Base-by-base conservation (phyloP, 805 yeast genomes). In the Schizosaccharomyces lindneri region DNA sequence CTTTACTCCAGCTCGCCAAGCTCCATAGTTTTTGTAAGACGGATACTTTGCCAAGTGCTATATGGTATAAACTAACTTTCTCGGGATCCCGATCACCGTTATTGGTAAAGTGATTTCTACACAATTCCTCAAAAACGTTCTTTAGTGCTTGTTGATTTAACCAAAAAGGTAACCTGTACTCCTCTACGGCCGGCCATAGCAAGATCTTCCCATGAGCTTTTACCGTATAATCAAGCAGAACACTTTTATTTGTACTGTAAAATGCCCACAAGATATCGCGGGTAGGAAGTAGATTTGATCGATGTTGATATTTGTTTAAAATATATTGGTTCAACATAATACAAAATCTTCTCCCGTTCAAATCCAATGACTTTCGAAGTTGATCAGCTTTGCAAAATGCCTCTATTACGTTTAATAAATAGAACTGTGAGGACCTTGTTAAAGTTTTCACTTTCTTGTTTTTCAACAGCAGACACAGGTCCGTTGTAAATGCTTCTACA, bases 231-330 rank as follows among this genome's bases (percentile, higher is more conserved):
- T 76, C 75, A 13, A 84, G 70, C 21, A 90, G 68, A 39, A 86
- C 68, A 61, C 84, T 88, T 65, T 84, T 85, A 63, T 85, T 82
- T 57, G 81, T 84, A 62, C 93, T 83, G 70, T 87, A 94, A 29
- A 85, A 72, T 0, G 95, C 97, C 89, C 95, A 90, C 61, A 79
- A 78, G 61, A 84, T 78, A 71, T 90, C 97, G 67, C 97, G 76
- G 81, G 84, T 83, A 1, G 82, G 76, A 64, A 59, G n/a, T 0
- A 19, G n/a, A n/a, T 24, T 31, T 17, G 13, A 24, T 15, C 43
- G 31, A 4, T 32, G 27, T 31, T 43, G 41, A 43, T 59, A 51
- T 7, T 24, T 19, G 17, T 15, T 15, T 43, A 46, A 29, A 27
- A 27, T 17, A 66, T 79, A 85, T 55, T 89, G 72, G 65, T 81